Evolutionary conservation across 2,329 filamentous ascomycete genomes (phyloP).

Genomic region (Colletotrichum sp.): DNA sequence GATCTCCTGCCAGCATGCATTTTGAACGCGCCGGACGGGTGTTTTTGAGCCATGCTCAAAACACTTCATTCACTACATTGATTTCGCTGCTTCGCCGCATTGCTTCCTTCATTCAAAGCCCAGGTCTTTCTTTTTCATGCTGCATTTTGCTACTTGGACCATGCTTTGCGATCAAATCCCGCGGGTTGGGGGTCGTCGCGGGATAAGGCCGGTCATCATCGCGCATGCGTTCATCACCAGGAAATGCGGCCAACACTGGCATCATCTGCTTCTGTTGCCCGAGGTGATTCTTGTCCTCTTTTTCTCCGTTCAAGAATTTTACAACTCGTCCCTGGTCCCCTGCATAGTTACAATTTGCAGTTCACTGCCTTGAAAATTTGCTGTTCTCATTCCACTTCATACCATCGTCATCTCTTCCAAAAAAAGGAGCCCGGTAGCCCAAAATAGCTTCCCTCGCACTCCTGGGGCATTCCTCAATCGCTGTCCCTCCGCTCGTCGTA

Average conservation of each 20-base stretch:
- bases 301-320: background rate
- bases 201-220: background rate
- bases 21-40: background rate
- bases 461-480: background rate
- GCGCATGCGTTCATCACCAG: background rate
- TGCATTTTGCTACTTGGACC: background rate
- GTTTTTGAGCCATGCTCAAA: background rate
- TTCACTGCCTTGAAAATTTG: background rate
- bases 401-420: background rate
- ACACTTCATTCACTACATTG: background rate
- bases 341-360: background rate
- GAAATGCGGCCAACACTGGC: background rate
- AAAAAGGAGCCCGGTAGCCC: background rate
- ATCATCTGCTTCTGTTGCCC: background rate
- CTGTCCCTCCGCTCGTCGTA: background rate
- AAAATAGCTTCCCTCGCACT: background rate
- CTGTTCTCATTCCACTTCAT: background rate
- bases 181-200: background rate
- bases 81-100: background rate
- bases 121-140: background rate
- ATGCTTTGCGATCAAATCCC: background rate
- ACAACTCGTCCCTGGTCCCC: fast-evolving
- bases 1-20: background rate
- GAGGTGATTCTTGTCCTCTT: background rate
- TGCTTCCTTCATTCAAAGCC: fast-evolving